phyloP scores from a whole-genome alignment of 2,329 filamentous ascomycete genomes.

The Fusarium sp. region DNA sequence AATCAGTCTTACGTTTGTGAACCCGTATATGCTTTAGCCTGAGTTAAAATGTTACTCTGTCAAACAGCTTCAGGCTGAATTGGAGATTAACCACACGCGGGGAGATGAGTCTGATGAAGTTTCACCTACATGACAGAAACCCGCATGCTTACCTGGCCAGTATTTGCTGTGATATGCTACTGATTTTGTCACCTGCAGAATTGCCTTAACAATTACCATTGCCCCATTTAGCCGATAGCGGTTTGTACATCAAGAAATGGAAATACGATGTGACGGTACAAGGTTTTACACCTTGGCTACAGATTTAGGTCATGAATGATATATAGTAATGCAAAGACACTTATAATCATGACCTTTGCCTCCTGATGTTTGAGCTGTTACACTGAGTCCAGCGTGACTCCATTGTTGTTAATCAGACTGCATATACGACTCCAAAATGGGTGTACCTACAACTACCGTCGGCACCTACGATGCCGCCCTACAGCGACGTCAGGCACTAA shows the following conservation, averaged over 20 bases:
- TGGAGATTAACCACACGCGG: constrained; percentile 3
- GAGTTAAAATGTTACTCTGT: constrained; percentile 3
- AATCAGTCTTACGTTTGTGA: constrained; percentile 2
- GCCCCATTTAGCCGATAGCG: constrained; percentile 18
- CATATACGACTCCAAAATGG: constrained; percentile 14
- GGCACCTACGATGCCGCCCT: constrained; percentile 64
- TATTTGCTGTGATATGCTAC: background rate
- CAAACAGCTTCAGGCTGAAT: constrained; percentile 22
- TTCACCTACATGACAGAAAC: background rate
- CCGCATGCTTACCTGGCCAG: background rate
- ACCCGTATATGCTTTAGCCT: constrained; percentile 27
- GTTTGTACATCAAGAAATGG: background rate
- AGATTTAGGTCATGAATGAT: background rate
- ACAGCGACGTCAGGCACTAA: constrained; percentile 64
- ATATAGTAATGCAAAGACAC: constrained; percentile 12
- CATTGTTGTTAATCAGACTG: background rate
- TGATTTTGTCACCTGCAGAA: background rate
- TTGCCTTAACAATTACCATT: background rate
- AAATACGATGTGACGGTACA: background rate
- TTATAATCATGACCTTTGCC: background rate
- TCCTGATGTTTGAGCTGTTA: background rate
- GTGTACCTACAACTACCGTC: constrained; percentile 18
- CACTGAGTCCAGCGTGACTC: background rate
- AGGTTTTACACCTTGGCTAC: constrained; percentile 18
- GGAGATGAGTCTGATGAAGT: background rate